These are phyloP conservation scores for Jaltomata sinuosa DNA, from an alignment of 257 asterid species.

Conservation along the genomic window DNA sequence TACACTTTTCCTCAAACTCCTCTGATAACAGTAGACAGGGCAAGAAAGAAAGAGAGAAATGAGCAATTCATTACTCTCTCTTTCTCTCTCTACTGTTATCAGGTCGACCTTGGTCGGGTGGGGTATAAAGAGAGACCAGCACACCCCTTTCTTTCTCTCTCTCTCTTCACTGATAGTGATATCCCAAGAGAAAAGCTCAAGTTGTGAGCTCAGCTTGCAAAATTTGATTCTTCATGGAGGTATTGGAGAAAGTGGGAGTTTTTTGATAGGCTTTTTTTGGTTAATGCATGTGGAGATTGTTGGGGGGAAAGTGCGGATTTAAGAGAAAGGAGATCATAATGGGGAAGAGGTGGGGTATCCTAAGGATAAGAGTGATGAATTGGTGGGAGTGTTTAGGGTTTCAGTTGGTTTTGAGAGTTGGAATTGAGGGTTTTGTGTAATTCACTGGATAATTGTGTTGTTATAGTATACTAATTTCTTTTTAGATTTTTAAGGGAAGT, in stretches of 20 bases:
- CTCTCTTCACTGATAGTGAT: slow-evolving; percentile 12
- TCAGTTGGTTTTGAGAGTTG: slow-evolving; percentile 17
- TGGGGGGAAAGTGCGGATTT: not conserved
- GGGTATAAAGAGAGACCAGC: slow-evolving; percentile 16
- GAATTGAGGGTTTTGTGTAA: slow-evolving; percentile 3
- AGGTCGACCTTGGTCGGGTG: slow-evolving; percentile 74
- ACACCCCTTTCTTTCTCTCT: slow-evolving; percentile 6
- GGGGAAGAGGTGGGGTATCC: slow-evolving; percentile 10
- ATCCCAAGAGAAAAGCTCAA: slow-evolving; percentile 9
- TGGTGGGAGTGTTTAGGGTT: slow-evolving; percentile 18
- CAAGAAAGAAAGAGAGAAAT: not conserved
- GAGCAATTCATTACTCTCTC: slow-evolving; percentile 8
- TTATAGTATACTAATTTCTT: not conserved
- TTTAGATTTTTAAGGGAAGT: slow-evolving; percentile 8
- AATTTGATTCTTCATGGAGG: slow-evolving; percentile 22
- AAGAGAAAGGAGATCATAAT: not conserved
- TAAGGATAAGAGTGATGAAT: slow-evolving; percentile 3
- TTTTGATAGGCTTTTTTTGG: not conserved
- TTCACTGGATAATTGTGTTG: slow-evolving; percentile 1
- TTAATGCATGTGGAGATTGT: slow-evolving; percentile 2
- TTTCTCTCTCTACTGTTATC: slow-evolving; percentile 52
- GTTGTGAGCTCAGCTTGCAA: slow-evolving; percentile 9
- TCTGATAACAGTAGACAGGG: slow-evolving; percentile 12
- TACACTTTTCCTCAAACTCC: slow-evolving; percentile 12
- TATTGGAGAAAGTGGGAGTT: slow-evolving; percentile 13